Percentiles rank a stretch among this genome's conserved stretches.
Conservation (phyloP, 1,139 yeast species). For the Taiozyma onychis region DNA sequence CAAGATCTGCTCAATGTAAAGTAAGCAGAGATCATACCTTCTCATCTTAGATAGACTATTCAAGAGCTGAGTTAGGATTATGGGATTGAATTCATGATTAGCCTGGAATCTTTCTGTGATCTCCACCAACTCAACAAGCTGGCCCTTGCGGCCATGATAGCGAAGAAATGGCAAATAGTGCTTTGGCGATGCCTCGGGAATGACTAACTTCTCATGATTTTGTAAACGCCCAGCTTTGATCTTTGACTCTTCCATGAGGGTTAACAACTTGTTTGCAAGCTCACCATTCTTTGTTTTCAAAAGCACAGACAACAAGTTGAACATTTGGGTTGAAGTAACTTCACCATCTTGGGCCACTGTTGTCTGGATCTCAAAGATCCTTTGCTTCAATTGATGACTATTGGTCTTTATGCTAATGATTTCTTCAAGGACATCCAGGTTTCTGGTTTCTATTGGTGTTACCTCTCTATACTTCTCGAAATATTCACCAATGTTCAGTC, state of each 20-base stretch:
- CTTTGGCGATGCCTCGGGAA: conserved; percentile 17
- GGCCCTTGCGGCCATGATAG: conserved; percentile 9
- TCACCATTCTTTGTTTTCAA: conserved; percentile 8
- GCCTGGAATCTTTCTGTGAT: conserved; percentile 8
- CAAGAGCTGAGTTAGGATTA: conserved; percentile 17
- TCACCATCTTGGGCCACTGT: conserved; percentile 5
- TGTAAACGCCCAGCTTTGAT: neutral
- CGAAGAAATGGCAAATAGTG: conserved; percentile 19
- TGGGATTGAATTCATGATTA: conserved; percentile 11
- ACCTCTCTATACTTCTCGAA: conserved; percentile 10
- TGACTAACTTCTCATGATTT: conserved; percentile 8
- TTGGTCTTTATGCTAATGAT: conserved; percentile 7
- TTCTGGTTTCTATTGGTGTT: conserved; percentile 10
- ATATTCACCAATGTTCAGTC: conserved; percentile 1
- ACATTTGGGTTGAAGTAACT: conserved; percentile 10
- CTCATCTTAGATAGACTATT: conserved; percentile 8
- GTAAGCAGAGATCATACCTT: conserved; percentile 2
- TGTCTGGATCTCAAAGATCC: conserved; percentile 8
- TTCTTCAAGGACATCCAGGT: conserved; percentile 13
- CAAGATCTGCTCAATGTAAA: conserved; percentile 10
- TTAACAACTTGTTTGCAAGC: conserved; percentile 11
- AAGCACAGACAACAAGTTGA: conserved; percentile 10
- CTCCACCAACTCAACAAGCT: conserved; percentile 5
- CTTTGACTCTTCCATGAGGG: conserved; percentile 12
- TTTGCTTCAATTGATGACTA: conserved; percentile 4